These are phyloP conservation scores for Skeletonema marinoi DNA, from an alignment of 108 stramenopile genomes.

Conservation along the genomic window DNA sequence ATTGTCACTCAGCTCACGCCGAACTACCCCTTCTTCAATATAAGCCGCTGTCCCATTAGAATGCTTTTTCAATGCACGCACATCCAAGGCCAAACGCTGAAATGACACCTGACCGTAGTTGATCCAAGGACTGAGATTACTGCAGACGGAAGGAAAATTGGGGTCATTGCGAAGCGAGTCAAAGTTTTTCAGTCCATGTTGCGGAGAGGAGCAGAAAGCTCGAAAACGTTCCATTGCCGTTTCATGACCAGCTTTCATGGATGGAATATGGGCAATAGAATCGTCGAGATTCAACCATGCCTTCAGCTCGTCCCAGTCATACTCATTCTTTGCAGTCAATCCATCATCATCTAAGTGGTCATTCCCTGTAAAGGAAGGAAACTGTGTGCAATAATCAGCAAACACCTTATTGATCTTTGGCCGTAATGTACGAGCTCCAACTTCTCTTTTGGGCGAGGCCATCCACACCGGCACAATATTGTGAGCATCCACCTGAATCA, in stretches of 20 bases:
- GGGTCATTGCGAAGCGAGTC: constrained; percentile 93
- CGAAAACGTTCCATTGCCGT: constrained; percentile 76
- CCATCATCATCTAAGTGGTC: constrained; percentile 40
- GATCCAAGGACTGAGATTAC: constrained; percentile 89
- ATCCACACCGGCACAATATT: constrained; percentile 98
- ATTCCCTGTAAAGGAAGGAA: constrained; percentile 74
- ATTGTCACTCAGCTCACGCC: constrained; percentile 97
- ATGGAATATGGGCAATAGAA: constrained; percentile 57
- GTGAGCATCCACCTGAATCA: constrained; percentile 97
- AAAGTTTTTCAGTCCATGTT: constrained; percentile 75
- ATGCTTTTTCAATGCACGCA: constrained; percentile 74
- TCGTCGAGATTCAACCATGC: constrained; percentile 66
- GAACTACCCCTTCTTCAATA: constrained; percentile 95
- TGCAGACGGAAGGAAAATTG: constrained; percentile 66
- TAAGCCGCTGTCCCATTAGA: constrained; percentile 82
- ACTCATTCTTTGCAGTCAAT: constrained; percentile 21
- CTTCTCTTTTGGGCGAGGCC: constrained; percentile 90
- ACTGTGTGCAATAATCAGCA: constrained; percentile 67
- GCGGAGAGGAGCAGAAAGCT: constrained; percentile 61
- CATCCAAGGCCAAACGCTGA: constrained; percentile 76
- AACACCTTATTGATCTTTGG: constrained; percentile 90
- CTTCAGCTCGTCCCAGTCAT: constrained; percentile 52
- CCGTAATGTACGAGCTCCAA: constrained; percentile 96
- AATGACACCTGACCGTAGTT: constrained; percentile 90
- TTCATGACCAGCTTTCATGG: constrained; percentile 72